phyloP scores from a whole-genome alignment of 495 filamentous ascomycete species.

The Apodospora peruviana region DNA sequence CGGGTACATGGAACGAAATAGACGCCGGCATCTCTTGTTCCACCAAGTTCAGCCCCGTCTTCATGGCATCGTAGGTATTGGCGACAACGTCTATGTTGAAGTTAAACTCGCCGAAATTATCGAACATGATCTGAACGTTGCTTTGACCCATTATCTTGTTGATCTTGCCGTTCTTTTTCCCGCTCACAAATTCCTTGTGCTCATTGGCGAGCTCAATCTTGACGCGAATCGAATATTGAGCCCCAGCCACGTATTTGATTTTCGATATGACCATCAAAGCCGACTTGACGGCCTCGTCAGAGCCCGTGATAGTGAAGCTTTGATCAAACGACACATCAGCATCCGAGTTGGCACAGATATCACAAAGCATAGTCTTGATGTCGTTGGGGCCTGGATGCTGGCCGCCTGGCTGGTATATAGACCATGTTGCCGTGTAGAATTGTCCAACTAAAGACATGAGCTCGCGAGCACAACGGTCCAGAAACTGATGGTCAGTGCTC shows the following conservation, averaged over 20 bases:
- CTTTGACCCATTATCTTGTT: slow-evolving; percentile 99
- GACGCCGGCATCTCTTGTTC: slow-evolving; percentile 99
- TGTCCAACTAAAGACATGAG: slow-evolving; percentile 94
- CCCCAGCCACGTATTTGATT: slow-evolving; percentile 79
- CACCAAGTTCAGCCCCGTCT: slow-evolving; percentile 82
- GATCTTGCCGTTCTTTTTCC: slow-evolving; percentile 99
- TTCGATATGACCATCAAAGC: slow-evolving; percentile 89
- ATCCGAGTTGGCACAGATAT: slow-evolving; percentile 93
- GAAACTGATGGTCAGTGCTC: slow-evolving; percentile 83
- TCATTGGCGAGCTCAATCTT: slow-evolving; percentile 99
- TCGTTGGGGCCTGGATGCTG: slow-evolving; percentile 70
- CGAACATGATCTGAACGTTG: slow-evolving; percentile 98
- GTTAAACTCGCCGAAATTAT: slow-evolving; percentile 98
- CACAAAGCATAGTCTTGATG: slow-evolving; percentile 82
- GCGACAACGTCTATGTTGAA: slow-evolving; percentile 97
- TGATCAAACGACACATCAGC: slow-evolving; percentile 94
- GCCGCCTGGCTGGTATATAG: slow-evolving; percentile 72
- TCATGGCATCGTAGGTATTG: slow-evolving; percentile 85
- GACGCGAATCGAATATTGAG: slow-evolving; percentile 87
- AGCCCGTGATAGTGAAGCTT: slow-evolving; percentile 88
- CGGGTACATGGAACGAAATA: slow-evolving; percentile 98
- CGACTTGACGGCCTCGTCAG: slow-evolving; percentile 90
- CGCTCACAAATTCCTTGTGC: slow-evolving; percentile 98
- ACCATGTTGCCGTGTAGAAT: slow-evolving; percentile 97
- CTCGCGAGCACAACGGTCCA: slow-evolving; percentile 89